phyloP scores from a whole-genome alignment of 371 early-diverging fungal genomes.

The Rhizopus arrhizus region DNA sequence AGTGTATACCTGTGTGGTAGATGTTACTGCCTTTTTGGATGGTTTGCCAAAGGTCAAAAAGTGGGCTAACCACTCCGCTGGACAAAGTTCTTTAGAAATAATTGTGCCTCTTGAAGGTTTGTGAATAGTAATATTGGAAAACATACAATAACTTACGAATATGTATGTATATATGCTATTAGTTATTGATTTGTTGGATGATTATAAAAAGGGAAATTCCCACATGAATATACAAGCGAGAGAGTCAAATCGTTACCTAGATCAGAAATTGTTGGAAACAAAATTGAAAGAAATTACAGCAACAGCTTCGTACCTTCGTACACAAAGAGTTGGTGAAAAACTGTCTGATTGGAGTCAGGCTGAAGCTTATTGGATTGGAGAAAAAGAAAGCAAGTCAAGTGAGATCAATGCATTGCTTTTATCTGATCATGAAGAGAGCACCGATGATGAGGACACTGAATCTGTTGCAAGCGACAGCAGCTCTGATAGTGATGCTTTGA shows the following conservation, averaged over 20 bases:
- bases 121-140: no score
- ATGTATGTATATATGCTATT: background rate
- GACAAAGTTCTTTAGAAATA: slow-evolving; percentile 45
- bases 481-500: slow-evolving; percentile 1
- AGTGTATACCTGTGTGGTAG: slow-evolving; percentile 52
- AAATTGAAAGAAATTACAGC: slow-evolving; percentile 9
- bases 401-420: slow-evolving; percentile 28
- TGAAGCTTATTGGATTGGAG: slow-evolving; percentile 53
- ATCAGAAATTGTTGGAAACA: slow-evolving; percentile 49
- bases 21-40: slow-evolving; percentile 55
- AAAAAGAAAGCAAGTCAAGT: slow-evolving; percentile 29
- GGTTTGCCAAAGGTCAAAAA: slow-evolving; percentile 54
- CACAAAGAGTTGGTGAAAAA: slow-evolving; percentile 52
- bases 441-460: slow-evolving; percentile 14
- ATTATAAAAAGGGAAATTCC: slow-evolving; percentile 69
- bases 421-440: slow-evolving; percentile 22
- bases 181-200: slow-evolving; percentile 71
- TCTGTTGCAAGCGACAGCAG: slow-evolving; percentile 24
- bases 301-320: slow-evolving; percentile 39
- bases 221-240: slow-evolving; percentile 67
- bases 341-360: slow-evolving; percentile 56
- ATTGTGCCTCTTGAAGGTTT: slow-evolving; percentile 64
- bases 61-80: slow-evolving; percentile 46
- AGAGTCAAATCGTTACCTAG: slow-evolving; percentile 78
- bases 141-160: no score